Percentiles rank a stretch among this genome's conserved stretches.
These are phyloP conservation scores for Pythium rhizo-oryzae DNA, from an alignment of 352 stramenopile species.

Conservation along the genomic window DNA sequence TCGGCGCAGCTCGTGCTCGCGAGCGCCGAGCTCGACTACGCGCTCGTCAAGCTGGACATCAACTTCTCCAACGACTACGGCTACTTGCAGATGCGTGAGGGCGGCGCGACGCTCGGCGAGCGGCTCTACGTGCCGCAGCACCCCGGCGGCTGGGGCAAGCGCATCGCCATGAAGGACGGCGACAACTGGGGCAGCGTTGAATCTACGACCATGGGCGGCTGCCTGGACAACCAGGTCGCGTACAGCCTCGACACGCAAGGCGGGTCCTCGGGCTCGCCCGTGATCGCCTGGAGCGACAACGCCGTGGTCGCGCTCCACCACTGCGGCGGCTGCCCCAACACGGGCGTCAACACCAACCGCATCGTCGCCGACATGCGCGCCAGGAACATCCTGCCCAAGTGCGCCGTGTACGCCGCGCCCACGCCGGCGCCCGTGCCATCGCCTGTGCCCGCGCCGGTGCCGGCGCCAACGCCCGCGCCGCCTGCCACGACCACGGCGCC, in stretches of 20 bases:
- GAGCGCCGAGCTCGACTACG: slow-evolving; percentile 17
- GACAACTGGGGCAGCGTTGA: slow-evolving; percentile 40
- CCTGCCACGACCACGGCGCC: neutral
- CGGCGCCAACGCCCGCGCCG: neutral
- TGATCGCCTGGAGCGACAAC: slow-evolving; percentile 65
- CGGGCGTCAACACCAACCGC: slow-evolving; percentile 42
- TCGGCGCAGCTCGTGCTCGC: slow-evolving; percentile 7
- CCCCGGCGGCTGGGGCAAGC: slow-evolving; percentile 59
- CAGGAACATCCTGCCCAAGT: slow-evolving; percentile 44
- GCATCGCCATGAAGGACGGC: slow-evolving; percentile 58
- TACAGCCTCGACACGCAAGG: slow-evolving; percentile 65
- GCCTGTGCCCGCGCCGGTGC: neutral
- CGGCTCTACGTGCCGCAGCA: slow-evolving; percentile 65
- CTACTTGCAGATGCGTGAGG: slow-evolving; percentile 52
- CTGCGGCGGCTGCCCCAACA: slow-evolving; percentile 74
- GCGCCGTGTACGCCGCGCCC: slow-evolving; percentile 36
- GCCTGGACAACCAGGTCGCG: slow-evolving; percentile 47
- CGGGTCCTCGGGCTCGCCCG: slow-evolving; percentile 67
- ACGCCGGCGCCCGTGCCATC: neutral
- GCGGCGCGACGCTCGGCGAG: slow-evolving; percentile 46
- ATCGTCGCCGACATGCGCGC: slow-evolving; percentile 65
- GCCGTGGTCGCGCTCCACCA: slow-evolving; percentile 66
- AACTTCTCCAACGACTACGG: slow-evolving; percentile 46
- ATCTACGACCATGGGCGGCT: slow-evolving; percentile 42
- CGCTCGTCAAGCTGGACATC: slow-evolving; percentile 30